Base-by-base conservation (phyloP, 2,329 filamentous ascomycete species). In the Fusarium sp. region DNA sequence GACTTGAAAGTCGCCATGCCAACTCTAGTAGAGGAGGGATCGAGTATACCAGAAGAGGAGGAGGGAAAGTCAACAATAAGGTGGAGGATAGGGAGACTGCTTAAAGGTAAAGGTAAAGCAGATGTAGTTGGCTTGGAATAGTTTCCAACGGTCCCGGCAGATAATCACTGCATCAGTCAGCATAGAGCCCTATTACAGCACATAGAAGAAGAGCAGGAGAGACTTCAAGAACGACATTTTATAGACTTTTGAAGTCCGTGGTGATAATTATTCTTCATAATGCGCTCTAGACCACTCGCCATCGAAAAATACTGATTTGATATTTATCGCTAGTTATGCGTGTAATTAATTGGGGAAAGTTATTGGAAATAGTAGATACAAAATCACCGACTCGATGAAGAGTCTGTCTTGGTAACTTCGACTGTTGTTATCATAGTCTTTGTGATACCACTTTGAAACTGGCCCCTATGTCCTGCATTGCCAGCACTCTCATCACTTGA, bases 401-500 rank as follows among this genome's bases (percentile, higher is more conserved):
- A 17, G 8, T 51, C 53, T 3, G 48, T 30, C 20, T 72, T 72
- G 22, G 63, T 70, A 22, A 78, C 58, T 36, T 79, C 62, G 5
- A 80, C 64, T 4, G 78, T 80, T 4, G 77, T 80, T n/a, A 75
- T 71, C 17, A 71, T 80, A 6, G 79, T 80, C 63, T 80, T 80
- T 14, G 75, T 80, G 8, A 80, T 80, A 3, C 79, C 74, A 12
- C 26, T 20, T 12, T 32, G 53, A 41, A 64, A 68, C 5, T 50
- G 53, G 38, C 63, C 24, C 22, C n/a, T 61, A n/a, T 60, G 48
- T 28, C 60, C 61, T 18, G 59, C 13, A 18, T 50, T 63, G 8
- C 76, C 63, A 8, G 71, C 35, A 44, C 75, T 77, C 15, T 80
- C 80, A 36, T 78, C 78, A 39, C 77, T 79, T 1, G 67, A 73